A percentile compares a stretch with the other conserved stretches of the same genome.
These are phyloP conservation scores for Coemansia sp. DNA, from an alignment of 192 early-diverging fungal genomes.

Conservation along the genomic window DNA sequence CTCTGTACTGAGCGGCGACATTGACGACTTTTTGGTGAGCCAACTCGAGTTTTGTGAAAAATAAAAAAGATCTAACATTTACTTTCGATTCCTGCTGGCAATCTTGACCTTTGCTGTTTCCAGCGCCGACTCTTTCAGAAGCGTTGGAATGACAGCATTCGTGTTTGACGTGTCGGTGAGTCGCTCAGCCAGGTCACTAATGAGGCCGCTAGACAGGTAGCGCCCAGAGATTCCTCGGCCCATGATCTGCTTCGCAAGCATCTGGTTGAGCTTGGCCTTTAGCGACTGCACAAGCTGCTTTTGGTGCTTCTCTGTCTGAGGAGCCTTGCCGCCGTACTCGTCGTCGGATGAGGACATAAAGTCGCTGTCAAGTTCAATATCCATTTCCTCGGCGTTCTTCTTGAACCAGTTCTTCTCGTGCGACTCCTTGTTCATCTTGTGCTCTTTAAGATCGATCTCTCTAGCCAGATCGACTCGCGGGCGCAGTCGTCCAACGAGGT, in stretches of 20 bases:
- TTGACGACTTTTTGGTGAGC: conserved; percentile 28
- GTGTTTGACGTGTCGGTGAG: conserved; percentile 45
- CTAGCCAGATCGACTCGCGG: conserved; percentile 76
- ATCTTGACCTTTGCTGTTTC: conserved; percentile 26
- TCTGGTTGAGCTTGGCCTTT: conserved; percentile 20
- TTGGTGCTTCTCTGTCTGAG: conserved; percentile 18
- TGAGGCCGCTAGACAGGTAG: conserved; percentile 64
- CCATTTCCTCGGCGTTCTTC: conserved; percentile 77
- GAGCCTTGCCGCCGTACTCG: conserved; percentile 21
- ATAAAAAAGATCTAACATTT: not conserved
- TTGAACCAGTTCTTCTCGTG: conserved; percentile 73
- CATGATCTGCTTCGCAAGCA: conserved; percentile 38
- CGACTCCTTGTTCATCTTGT: conserved; percentile 67
- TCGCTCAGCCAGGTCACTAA: conserved; percentile 64
- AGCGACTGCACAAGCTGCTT: conserved; percentile 31
- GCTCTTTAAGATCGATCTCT: conserved; percentile 79
- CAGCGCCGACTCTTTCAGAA: conserved; percentile 42
- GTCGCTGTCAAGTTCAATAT: conserved; percentile 78
- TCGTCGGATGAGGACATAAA: conserved; percentile 50
- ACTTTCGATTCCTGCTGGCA: not conserved
- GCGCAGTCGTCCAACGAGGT: conserved; percentile 68
- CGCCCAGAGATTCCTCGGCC: conserved; percentile 53
- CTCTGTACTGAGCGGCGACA: conserved; percentile 56
- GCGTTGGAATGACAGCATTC: conserved; percentile 28
- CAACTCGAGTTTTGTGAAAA: not conserved